A percentile compares a stretch with the other conserved stretches of the same genome.
phyloP scores from a whole-genome alignment of 805 yeast genomes.

The Pichia cabralensis region DNA sequence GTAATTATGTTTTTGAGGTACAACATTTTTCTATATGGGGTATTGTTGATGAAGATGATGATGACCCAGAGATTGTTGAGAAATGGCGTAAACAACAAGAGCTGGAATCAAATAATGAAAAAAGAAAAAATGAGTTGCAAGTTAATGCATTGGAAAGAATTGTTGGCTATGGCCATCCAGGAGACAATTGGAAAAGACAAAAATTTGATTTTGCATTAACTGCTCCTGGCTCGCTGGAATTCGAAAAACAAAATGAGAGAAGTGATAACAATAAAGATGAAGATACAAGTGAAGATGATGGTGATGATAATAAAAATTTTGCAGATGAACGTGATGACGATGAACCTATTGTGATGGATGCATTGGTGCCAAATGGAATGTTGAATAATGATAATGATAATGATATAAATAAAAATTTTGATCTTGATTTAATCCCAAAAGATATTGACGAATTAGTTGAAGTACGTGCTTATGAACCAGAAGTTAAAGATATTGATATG shows the following conservation, averaged over 20 bases:
- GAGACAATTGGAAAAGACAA: conserved; percentile 21
- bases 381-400: conserved; percentile 4
- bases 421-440: background rate
- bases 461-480: conserved; percentile 67
- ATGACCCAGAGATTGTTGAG: conserved; percentile 37
- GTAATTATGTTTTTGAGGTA: conserved; percentile 72
- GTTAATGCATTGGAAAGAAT: conserved; percentile 16
- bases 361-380: conserved; percentile 2
- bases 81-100: conserved; percentile 23
- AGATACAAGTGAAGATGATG: conserved; percentile 12
- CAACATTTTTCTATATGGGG: conserved; percentile 97
- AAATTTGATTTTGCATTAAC: conserved; percentile 11
- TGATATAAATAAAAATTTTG: conserved; percentile 4
- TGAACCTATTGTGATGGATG: conserved; percentile 8
- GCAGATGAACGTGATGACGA: background rate
- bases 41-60: conserved; percentile 53
- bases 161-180: conserved; percentile 11
- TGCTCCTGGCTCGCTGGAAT: conserved; percentile 28
- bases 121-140: conserved; percentile 14
- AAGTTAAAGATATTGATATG: conserved; percentile 37
- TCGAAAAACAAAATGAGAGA: conserved; percentile 4
- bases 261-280: conserved; percentile 1
- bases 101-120: conserved; percentile 11
- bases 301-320: background rate
- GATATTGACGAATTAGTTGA: conserved; percentile 33